These are phyloP conservation scores for Ophiostoma quercus DNA, from an alignment of 2,329 filamentous ascomycete genomes.

Conservation along the genomic window DNA sequence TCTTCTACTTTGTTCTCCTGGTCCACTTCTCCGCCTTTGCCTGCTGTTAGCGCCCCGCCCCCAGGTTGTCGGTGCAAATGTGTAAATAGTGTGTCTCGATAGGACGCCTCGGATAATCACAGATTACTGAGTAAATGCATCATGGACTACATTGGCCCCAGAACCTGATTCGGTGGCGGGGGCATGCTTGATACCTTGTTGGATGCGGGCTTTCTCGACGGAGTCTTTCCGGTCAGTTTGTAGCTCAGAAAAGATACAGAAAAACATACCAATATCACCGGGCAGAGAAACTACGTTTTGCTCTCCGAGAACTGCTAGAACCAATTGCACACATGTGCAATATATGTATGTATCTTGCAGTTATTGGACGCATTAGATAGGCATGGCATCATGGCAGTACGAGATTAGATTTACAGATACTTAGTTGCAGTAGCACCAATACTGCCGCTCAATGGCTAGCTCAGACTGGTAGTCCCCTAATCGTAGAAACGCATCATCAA, in stretches of 20 bases:
- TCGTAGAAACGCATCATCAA: no score
- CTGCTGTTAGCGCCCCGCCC: neutral
- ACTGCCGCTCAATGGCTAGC: no score
- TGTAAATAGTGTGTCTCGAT: neutral
- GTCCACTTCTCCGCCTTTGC: slow-evolving; percentile 4
- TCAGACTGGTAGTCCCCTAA: no score
- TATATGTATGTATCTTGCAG: neutral
- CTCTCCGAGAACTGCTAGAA: neutral
- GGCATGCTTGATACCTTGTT: neutral
- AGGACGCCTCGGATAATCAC: no score
- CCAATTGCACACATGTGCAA: neutral
- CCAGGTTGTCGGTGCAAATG: neutral
- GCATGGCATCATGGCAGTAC: no score
- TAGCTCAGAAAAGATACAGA: neutral
- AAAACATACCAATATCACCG: neutral
- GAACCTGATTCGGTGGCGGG: neutral
- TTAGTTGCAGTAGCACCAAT: no score
- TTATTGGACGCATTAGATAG: no score
- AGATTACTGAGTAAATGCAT: neutral
- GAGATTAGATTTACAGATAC: no score
- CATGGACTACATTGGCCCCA: neutral
- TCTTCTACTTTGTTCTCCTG: neutral
- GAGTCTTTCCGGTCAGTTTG: neutral
- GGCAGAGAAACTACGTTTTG: no score
- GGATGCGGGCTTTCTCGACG: neutral